Percentiles rank a stretch among this genome's conserved stretches.
Conservation (phyloP, 192 early-diverging fungal species). For the Mycoemilia scoparia region DNA sequence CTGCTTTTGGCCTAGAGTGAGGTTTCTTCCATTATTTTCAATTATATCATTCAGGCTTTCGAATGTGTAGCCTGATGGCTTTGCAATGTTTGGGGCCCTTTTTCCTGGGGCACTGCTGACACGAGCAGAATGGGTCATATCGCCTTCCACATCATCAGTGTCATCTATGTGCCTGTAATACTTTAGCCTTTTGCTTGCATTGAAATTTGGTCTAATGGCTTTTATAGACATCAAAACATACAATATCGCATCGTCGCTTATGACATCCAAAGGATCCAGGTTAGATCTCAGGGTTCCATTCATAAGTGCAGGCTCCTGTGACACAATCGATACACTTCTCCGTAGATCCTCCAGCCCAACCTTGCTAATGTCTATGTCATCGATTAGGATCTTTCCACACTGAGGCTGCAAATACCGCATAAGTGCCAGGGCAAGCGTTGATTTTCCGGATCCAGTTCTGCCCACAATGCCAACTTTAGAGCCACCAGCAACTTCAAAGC, state of each 20-base stretch:
- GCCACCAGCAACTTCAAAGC: too few relatives aligned
- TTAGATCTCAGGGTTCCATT: constrained; percentile 49
- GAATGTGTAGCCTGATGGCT: constrained; percentile 13
- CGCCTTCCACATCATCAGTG: too few relatives aligned
- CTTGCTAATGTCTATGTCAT: neutral
- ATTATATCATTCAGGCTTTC: constrained; percentile 1
- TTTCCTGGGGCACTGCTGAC: too few relatives aligned
- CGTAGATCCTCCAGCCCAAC: constrained; percentile 16
- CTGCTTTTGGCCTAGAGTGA: constrained; percentile 59
- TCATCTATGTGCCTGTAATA: too few relatives aligned
- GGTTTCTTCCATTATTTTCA: constrained; percentile 3
- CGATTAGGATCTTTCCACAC: constrained; percentile 32
- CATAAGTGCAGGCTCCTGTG: constrained; percentile 28
- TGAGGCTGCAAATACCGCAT: constrained; percentile 34
- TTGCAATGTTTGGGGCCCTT: constrained; percentile 38
- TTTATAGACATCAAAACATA: too few relatives aligned
- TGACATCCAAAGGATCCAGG: constrained; percentile 55
- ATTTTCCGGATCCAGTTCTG: constrained; percentile 35
- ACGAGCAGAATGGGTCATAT: too few relatives aligned
- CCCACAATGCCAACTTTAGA: constrained; percentile 32
- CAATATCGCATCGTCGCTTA: constrained; percentile 47
- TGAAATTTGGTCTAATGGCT: too few relatives aligned
- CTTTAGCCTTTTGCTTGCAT: too few relatives aligned
- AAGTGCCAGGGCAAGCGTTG: constrained; percentile 31
- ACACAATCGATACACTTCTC: constrained; percentile 14